Base-by-base conservation (phyloP, 495 filamentous ascomycete genomes). In the Penicillium fimorum region DNA sequence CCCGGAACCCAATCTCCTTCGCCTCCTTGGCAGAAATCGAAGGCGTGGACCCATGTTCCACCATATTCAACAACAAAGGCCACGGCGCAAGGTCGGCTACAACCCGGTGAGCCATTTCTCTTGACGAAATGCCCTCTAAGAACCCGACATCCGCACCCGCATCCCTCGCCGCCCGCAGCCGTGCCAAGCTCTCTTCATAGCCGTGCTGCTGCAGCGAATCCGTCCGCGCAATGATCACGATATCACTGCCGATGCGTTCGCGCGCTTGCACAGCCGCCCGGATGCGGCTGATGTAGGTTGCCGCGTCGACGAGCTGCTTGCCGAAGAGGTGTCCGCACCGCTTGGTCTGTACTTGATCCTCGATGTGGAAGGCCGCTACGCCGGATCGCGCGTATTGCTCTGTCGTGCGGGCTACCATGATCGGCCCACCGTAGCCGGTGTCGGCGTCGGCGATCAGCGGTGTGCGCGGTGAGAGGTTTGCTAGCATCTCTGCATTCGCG, bases 361-460 rank as follows among this genome's bases (percentile, higher is more conserved):
- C 87, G 62, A 90, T 78, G 64, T 90, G 86, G 57, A 90, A 77
- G 33, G 75, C 88, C 4, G 87, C 87, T 0, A 90, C 84, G 41
- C 85, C 85, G 9, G 84, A 77, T 8, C 79, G 78, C 22, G 82
- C 80, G 68, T 89, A 91, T 56, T 84, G 76, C 56, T 80, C 74
- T 17, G 86, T 80, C 2, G 85, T 84, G 37, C 82, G 76, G 15
- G 81, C 74, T 22, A 89, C 80, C 79, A 86, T 87, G 51, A 87
- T 75, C 5, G 83, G 81, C 0, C 82, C 84, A 55, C 84, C 84
- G 64, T 82, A 87, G 37, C 84, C 84, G 25, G 83, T 86, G 68
- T 91, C 87, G 29, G 84, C 85, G 62, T 90, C 87, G 51, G 86
- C 85, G 61, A 90, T 88, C 5, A 90, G 66, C 3, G 85, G 84